Conservation (phyloP, 2,329 filamentous ascomycete species). For the Alternaria consortialis region DNA sequence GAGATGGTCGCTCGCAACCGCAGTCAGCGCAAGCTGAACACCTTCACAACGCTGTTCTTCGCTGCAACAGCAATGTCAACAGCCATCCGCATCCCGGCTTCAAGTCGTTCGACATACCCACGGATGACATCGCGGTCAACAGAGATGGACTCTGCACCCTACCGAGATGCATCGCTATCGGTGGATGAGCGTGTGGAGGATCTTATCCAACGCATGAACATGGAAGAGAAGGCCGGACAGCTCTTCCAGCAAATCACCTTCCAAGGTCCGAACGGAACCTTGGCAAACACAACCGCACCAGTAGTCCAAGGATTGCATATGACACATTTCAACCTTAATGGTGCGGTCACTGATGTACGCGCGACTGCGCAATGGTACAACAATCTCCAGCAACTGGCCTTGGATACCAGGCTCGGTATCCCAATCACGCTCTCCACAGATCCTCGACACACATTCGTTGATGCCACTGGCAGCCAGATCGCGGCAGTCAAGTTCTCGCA, state of each 20-base stretch:
- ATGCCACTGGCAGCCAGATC: constrained; percentile 56
- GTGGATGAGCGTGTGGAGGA: constrained; percentile 60
- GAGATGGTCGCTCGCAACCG: constrained; percentile 21
- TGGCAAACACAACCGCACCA: constrained; percentile 45
- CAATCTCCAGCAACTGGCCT: constrained; percentile 53
- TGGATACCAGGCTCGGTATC: constrained; percentile 60
- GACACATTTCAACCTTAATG: constrained; percentile 60
- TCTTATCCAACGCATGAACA: constrained; percentile 56
- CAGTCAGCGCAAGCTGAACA: constrained; percentile 21
- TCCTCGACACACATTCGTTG: constrained; percentile 58
- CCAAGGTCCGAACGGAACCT: constrained; percentile 45
- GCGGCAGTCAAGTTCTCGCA: constrained; percentile 57
- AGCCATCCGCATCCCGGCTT: constrained; percentile 17
- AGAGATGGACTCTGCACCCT: constrained; percentile 34
- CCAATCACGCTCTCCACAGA: constrained; percentile 61
- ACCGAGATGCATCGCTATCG: constrained; percentile 51
- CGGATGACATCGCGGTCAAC: constrained; percentile 12
- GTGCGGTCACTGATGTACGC: constrained; percentile 53
- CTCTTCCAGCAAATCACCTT: constrained; percentile 56
- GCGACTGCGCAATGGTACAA: constrained; percentile 54
- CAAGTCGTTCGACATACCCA: constrained; percentile 5
- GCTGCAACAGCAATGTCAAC: constrained; percentile 25
- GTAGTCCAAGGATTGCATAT: constrained; percentile 50
- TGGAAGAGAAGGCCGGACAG: constrained; percentile 61
- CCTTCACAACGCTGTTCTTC: constrained; percentile 24